Percentiles rank a stretch among this genome's conserved stretches.
Evolutionary conservation across 495 filamentous ascomycete genomes (phyloP).

Genomic region (Talaromyces ruber): DNA sequence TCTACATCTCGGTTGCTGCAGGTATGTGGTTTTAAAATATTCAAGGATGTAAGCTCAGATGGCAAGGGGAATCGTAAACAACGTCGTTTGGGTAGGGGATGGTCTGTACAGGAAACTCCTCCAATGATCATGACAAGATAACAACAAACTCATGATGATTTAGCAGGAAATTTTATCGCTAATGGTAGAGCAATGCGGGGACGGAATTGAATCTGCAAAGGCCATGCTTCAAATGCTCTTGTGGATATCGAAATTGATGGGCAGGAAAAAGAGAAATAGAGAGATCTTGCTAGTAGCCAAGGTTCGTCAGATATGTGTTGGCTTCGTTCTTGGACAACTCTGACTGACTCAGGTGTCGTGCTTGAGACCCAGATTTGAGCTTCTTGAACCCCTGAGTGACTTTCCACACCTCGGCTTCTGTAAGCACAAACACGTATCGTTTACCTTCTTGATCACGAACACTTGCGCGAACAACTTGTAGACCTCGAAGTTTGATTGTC

Average conservation of each 20-base stretch:
- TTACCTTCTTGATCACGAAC: slow-evolving; percentile 79
- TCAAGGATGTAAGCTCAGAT: not conserved
- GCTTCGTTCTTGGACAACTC: slow-evolving; percentile 53
- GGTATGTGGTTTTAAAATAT: not conserved
- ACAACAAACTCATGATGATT: not conserved
- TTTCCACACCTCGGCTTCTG: slow-evolving; percentile 88
- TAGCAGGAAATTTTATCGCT: not conserved
- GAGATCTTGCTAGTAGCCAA: slow-evolving; percentile 45
- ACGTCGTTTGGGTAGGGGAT: not conserved
- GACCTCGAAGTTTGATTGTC: slow-evolving; percentile 47
- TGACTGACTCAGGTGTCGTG: slow-evolving; percentile 56
- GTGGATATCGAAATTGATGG: not conserved
- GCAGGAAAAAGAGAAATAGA: slow-evolving; percentile 1
- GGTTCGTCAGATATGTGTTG: slow-evolving; percentile 46
- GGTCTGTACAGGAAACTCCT: slow-evolving; percentile 1
- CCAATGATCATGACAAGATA: not conserved
- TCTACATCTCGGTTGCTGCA: not conserved
- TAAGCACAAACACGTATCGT: slow-evolving; percentile 73
- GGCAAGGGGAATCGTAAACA: not conserved
- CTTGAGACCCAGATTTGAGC: slow-evolving; percentile 62
- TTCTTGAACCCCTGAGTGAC: slow-evolving; percentile 71
- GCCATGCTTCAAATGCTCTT: not conserved
- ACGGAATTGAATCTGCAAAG: not conserved
- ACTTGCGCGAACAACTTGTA: slow-evolving; percentile 76
- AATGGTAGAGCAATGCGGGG: not conserved